Conservation (phyloP, 495 filamentous ascomycete genomes). For the Penicillium riverlandense region DNA sequence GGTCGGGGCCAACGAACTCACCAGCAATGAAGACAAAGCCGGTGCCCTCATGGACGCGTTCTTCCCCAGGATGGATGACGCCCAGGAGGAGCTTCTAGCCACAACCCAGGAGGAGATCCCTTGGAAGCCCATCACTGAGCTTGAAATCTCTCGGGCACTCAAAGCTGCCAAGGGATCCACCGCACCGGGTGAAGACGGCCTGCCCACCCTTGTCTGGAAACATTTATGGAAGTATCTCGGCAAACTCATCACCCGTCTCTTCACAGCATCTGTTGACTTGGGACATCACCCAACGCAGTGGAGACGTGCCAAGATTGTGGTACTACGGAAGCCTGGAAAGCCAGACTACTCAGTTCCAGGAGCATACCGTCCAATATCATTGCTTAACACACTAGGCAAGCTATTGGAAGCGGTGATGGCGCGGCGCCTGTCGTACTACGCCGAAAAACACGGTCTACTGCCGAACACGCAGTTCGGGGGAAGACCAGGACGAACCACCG, state of each 20-base stretch:
- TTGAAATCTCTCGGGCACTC: slow-evolving; percentile 14
- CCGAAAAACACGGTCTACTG: slow-evolving; percentile 11
- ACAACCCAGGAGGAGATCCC: slow-evolving; percentile 5
- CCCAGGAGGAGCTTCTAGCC: neutral
- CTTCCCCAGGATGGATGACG: slow-evolving; percentile 13
- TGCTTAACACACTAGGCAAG: slow-evolving; percentile 15
- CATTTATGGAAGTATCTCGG: slow-evolving; percentile 11
- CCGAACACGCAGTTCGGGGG: slow-evolving; percentile 13
- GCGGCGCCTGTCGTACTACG: slow-evolving; percentile 3
- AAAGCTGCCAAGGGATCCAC: slow-evolving; percentile 9
- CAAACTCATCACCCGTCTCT: slow-evolving; percentile 7
- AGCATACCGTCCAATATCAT: slow-evolving; percentile 17
- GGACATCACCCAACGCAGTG: no score
- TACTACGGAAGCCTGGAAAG: slow-evolving; percentile 16
- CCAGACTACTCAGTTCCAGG: slow-evolving; percentile 9
- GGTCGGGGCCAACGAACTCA: slow-evolving; percentile 1
- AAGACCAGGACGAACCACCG: slow-evolving; percentile 6
- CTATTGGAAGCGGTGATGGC: slow-evolving; percentile 13
- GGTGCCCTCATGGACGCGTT: slow-evolving; percentile 15
- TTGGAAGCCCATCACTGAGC: slow-evolving; percentile 16
- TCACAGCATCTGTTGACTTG: slow-evolving; percentile 9
- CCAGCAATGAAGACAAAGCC: slow-evolving; percentile 16
- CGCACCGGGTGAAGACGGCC: slow-evolving; percentile 15
- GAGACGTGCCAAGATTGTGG: slow-evolving; percentile 13
- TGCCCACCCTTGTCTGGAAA: slow-evolving; percentile 17